phyloP scores from a whole-genome alignment of 139 green algal genomes.

The Coccomyxa sp. region DNA sequence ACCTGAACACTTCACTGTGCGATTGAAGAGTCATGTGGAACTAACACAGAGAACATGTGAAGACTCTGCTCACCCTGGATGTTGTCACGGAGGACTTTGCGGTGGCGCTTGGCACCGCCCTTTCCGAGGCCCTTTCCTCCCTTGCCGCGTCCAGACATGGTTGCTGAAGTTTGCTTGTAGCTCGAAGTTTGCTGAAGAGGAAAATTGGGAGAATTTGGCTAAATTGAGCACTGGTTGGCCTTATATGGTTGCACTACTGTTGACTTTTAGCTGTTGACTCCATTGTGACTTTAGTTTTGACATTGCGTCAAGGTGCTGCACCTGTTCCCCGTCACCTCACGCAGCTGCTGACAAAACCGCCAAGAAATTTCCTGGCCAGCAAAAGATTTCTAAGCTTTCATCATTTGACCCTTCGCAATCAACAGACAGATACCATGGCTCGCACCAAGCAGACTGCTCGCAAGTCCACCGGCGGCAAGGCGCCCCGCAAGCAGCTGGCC shows the following conservation, averaged over 20 bases:
- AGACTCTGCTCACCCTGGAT: conserved; percentile 58
- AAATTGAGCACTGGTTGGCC: neutral
- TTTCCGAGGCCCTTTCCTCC: conserved; percentile 92
- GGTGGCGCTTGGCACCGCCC: conserved; percentile 84
- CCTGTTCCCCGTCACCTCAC: no score
- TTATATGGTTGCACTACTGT: neutral
- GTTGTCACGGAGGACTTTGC: conserved; percentile 67
- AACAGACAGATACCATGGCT: conserved; percentile 55
- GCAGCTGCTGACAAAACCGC: neutral
- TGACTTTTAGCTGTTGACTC: neutral
- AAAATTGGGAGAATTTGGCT: neutral
- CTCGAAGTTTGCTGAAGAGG: neutral
- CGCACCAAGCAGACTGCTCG: conserved; percentile 96
- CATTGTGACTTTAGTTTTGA: neutral
- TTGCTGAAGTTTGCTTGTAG: conserved; percentile 18
- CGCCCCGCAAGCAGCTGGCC: conserved; percentile 93
- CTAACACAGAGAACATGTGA: no score
- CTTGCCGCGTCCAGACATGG: conserved; percentile 92
- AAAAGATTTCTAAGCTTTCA: neutral
- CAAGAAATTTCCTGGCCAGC: neutral
- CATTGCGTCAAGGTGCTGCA: no score
- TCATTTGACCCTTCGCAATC: no score
- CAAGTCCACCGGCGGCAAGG: conserved; percentile 86
- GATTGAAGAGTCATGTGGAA: neutral
- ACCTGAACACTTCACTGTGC: neutral